Evolutionary conservation across 2,329 filamentous ascomycete species (phyloP).

Genomic region (Fusarium albosuccineum): DNA sequence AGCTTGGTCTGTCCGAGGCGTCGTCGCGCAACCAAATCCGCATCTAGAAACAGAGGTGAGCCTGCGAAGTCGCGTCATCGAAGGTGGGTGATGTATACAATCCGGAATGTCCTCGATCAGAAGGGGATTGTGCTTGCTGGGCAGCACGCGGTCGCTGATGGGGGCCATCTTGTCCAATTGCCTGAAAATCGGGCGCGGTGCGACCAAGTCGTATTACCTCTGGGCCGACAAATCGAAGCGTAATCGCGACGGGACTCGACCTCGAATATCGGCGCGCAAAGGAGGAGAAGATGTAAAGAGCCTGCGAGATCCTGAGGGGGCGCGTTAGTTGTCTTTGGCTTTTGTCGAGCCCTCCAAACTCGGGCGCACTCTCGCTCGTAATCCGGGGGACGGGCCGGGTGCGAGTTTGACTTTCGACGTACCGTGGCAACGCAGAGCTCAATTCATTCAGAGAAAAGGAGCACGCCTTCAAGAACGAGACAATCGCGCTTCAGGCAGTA

Average conservation of each 20-base stretch:
- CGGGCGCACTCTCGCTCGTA: conserved; percentile 26
- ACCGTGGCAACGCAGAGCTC: conserved; percentile 45
- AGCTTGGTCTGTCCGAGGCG: conserved; percentile 94
- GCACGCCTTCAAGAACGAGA: conserved; percentile 17
- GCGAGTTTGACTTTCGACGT: conserved; percentile 33
- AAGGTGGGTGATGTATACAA: conserved; percentile 60
- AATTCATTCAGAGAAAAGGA: conserved; percentile 36
- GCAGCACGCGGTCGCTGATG: conserved; percentile 62
- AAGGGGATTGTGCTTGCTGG: conserved; percentile 73
- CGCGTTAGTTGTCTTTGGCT: conserved; percentile 37
- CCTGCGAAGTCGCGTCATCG: conserved; percentile 27
- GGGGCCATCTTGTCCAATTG: conserved; percentile 53
- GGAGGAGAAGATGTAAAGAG: conserved; percentile 16
- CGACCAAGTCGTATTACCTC: conserved; percentile 34
- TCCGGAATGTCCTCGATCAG: conserved; percentile 73
- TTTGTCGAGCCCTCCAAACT: conserved; percentile 20
- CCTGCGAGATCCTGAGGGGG: conserved; percentile 21
- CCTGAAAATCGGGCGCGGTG: conserved; percentile 39
- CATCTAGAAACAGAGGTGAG: conserved; percentile 64
- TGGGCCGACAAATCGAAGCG: conserved; percentile 33
- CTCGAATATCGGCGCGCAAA: conserved; percentile 31
- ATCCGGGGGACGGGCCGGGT: conserved; percentile 32
- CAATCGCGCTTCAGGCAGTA: conserved; percentile 32
- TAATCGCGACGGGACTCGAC: conserved; percentile 23
- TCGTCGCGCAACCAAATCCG: conserved; percentile 83